Evolutionary conservation across 148 eudicot genomes (phyloP).

Genomic region (Nepenthes mirabilis): DNA sequence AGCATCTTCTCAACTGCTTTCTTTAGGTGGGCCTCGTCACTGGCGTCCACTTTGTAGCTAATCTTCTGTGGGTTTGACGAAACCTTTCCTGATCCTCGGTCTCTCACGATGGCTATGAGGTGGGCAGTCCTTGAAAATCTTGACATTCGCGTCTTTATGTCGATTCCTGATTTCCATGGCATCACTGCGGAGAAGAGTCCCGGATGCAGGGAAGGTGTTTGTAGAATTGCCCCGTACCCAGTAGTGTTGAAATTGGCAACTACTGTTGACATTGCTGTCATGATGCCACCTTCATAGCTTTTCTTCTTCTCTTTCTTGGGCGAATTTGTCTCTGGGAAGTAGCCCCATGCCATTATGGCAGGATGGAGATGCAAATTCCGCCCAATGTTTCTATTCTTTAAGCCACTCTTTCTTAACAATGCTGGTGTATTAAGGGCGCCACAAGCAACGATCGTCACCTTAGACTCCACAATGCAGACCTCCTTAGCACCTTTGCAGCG

Average conservation of each 20-base stretch:
- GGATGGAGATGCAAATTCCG: slow-evolving; percentile 63
- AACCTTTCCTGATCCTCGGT: slow-evolving; percentile 39
- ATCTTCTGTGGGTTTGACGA: slow-evolving; percentile 13
- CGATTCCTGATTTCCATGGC: slow-evolving; percentile 55
- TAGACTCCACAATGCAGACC: slow-evolving; percentile 32
- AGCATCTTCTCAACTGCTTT: slow-evolving; percentile 39
- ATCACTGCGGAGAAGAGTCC: slow-evolving; percentile 44
- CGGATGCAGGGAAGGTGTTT: slow-evolving; percentile 67
- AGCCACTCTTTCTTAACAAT: slow-evolving; percentile 40
- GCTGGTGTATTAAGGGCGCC: slow-evolving; percentile 64
- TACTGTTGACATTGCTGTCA: slow-evolving; percentile 60
- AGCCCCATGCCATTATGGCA: slow-evolving; percentile 66
- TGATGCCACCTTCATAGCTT: slow-evolving; percentile 67
- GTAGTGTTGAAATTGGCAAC: slow-evolving; percentile 18
- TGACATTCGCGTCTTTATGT: slow-evolving; percentile 38
- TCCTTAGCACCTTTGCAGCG: slow-evolving; percentile 16
- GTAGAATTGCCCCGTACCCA: slow-evolving; percentile 43
- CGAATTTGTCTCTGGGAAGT: slow-evolving; percentile 29
- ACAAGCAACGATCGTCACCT: slow-evolving; percentile 45
- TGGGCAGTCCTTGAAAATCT: slow-evolving; percentile 68
- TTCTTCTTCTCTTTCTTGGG: slow-evolving; percentile 29
- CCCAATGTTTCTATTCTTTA: slow-evolving; percentile 55
- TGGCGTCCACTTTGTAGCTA: slow-evolving; percentile 20
- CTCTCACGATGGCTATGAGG: slow-evolving; percentile 51
- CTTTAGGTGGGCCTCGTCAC: slow-evolving; percentile 28